Evolutionary conservation across 108 stramenopile genomes (phyloP).

Genomic region (Schizochytrium sp.): DNA sequence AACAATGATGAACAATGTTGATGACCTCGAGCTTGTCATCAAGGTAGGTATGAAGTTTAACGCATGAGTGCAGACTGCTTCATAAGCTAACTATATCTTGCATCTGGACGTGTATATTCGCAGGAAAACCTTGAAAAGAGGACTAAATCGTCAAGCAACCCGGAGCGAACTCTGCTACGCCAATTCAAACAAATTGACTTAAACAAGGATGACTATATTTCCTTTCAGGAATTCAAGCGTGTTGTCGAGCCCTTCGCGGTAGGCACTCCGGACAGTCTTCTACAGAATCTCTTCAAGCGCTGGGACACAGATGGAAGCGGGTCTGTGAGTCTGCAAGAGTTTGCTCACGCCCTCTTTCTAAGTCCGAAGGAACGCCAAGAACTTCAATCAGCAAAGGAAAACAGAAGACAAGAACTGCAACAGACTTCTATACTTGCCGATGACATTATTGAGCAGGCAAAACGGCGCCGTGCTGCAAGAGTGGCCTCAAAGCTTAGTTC

Average conservation of each 20-base stretch:
- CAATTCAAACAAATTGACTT: constrained; percentile 37
- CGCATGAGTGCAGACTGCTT: background rate
- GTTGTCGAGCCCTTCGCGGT: constrained; percentile 32
- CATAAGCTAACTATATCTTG: too few species aligned
- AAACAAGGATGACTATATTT: background rate
- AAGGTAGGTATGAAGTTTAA: background rate
- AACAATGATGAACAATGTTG: constrained; percentile 48
- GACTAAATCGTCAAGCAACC: constrained; percentile 17
- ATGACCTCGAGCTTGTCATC: background rate
- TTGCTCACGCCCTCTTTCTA: background rate
- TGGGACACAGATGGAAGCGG: constrained; percentile 50
- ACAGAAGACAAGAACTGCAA: background rate
- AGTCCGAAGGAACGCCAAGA: background rate
- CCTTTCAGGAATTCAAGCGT: background rate
- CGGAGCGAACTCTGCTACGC: constrained; percentile 40
- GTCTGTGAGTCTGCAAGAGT: background rate
- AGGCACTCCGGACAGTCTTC: background rate
- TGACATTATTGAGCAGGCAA: constrained; percentile 57
- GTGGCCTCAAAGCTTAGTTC: too few species aligned
- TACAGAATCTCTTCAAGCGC: background rate
- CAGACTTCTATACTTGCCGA: constrained; percentile 3
- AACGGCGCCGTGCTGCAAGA: background rate
- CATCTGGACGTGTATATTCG: background rate
- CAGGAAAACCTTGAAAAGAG: constrained; percentile 50
- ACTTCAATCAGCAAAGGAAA: background rate